These are phyloP conservation scores for Solanum neorickii DNA, from an alignment of 257 asterid species.

Conservation along the genomic window DNA sequence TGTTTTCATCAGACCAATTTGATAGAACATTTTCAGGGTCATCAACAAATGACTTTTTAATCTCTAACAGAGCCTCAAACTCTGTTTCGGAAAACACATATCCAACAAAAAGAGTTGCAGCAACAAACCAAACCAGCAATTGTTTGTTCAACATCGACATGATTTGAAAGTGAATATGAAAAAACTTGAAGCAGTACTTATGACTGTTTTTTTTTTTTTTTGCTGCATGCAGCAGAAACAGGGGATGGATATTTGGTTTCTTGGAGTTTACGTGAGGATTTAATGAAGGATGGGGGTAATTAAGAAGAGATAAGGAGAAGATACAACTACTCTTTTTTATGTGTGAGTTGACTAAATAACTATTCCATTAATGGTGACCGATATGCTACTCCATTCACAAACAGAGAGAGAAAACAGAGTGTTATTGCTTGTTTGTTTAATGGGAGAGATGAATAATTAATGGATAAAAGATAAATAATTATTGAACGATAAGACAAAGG, in stretches of 20 bases:
- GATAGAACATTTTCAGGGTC: conserved; percentile 42
- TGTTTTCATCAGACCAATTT: conserved; percentile 43
- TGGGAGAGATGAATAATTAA: neutral
- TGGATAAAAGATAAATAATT: neutral
- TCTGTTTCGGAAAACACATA: neutral
- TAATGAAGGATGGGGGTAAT: neutral
- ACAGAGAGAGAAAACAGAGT: neutral
- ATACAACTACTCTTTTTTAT: neutral
- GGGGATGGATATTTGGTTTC: neutral
- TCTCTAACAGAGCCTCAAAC: conserved; percentile 32
- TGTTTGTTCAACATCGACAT: conserved; percentile 2
- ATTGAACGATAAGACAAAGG: conserved; percentile 14
- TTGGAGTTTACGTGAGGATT: neutral
- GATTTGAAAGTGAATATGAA: neutral
- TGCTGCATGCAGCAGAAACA: conserved; percentile 11
- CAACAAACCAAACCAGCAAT: neutral
- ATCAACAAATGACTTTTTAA: conserved; percentile 29
- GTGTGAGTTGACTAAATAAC: conserved; percentile 5
- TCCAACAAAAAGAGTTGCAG: neutral
- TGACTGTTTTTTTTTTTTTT: neutral
- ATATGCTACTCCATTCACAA: conserved; percentile 33
- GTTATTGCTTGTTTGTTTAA: neutral
- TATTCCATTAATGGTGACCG: conserved; percentile 46
- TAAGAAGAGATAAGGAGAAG: neutral
- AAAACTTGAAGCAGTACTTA: neutral